Conservation (phyloP, 805 yeast species). For the Spencermartinsiella europaea region DNA sequence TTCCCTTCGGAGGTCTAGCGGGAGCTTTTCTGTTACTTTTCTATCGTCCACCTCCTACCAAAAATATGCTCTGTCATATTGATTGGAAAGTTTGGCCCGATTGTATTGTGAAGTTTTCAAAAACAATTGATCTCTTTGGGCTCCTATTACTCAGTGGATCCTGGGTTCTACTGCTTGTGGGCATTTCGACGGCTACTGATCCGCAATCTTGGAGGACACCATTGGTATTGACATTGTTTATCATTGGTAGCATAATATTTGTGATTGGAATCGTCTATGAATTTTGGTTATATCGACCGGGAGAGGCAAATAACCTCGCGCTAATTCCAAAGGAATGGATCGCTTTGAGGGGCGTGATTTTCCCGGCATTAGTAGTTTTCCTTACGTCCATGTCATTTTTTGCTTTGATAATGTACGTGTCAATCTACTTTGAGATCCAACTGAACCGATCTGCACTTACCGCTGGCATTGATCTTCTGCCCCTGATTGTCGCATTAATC, state of each 20-base stretch:
- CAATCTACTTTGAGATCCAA: slow-evolving; percentile 45
- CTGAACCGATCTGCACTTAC: slow-evolving; percentile 35
- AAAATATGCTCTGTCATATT: background rate
- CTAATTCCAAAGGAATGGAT: background rate
- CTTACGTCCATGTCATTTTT: slow-evolving; percentile 45
- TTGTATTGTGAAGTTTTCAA: background rate
- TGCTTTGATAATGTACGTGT: slow-evolving; percentile 41
- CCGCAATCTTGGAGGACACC: background rate
- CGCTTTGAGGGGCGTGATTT: background rate
- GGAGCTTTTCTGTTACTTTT: background rate
- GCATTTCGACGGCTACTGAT: background rate
- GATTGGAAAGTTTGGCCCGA: background rate
- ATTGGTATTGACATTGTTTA: background rate
- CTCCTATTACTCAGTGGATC: background rate
- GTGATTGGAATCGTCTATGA: background rate
- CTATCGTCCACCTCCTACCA: background rate
- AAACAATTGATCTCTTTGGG: background rate
- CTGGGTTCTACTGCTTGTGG: background rate
- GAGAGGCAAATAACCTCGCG: background rate
- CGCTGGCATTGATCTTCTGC: slow-evolving; percentile 39
- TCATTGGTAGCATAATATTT: background rate
- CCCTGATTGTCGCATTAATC: slow-evolving; percentile 42
- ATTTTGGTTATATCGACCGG: background rate
- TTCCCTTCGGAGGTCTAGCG: slow-evolving; percentile 37
- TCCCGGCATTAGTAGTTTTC: slow-evolving; percentile 31